Evolutionary conservation across 768 basidiomycete genomes (phyloP).

Genomic region (Baorangia bicolor): DNA sequence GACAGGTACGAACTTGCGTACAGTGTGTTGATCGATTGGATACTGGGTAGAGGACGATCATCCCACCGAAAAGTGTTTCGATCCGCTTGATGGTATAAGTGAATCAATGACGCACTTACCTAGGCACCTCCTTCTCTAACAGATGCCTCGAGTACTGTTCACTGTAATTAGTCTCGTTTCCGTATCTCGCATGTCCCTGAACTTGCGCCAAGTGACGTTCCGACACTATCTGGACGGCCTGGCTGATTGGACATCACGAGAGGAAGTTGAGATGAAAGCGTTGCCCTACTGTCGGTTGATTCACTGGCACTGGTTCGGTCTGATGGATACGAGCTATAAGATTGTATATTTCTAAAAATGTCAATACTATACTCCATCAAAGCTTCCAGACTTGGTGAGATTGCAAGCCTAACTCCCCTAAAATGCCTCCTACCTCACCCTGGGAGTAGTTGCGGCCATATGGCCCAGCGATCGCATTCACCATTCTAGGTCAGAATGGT

Average conservation of each 20-base stretch:
- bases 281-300: not conserved
- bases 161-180: too few species aligned
- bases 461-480: conserved; percentile 70
- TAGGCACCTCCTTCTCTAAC: too few species aligned
- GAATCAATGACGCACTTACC: too few species aligned
- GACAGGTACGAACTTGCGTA: not conserved
- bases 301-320: not conserved
- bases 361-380: conserved; percentile 25
- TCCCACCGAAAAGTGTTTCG: not conserved
- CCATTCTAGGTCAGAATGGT: conserved; percentile 53
- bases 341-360: not conserved
- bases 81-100: not conserved
- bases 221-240: not conserved
- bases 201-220: not conserved
- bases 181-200: too few species aligned
- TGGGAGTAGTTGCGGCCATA: conserved; percentile 76
- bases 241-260: not conserved
- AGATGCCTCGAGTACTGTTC: too few species aligned
- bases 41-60: not conserved
- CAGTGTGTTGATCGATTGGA: not conserved
- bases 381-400: conserved; percentile 71
- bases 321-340: not conserved
- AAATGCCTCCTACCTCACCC: conserved; percentile 63
- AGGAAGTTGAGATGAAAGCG: too few species aligned
- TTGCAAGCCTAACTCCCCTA: conserved; percentile 62